phyloP scores from a whole-genome alignment of 2,329 filamentous ascomycete species.

The Xylaria sp. region DNA sequence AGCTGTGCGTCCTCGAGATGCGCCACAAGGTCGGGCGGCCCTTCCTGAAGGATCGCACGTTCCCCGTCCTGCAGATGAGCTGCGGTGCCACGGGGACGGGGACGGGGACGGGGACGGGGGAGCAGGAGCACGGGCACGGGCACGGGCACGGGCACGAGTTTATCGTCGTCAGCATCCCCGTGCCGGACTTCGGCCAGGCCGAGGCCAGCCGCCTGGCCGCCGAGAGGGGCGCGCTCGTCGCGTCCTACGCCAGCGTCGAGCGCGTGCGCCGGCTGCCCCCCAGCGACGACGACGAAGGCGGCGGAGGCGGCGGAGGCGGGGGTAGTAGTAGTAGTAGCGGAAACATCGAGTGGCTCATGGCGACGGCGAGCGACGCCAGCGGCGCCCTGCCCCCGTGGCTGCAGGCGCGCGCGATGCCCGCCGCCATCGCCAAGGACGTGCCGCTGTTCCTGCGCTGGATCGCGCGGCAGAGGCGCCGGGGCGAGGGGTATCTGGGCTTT shows the following conservation, averaged over 20 bases:
- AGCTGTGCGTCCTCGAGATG: slow-evolving; percentile 63
- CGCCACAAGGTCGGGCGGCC: slow-evolving; percentile 61
- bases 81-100: slow-evolving; percentile 42
- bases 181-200: slow-evolving; percentile 45
- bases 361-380: slow-evolving; percentile 70
- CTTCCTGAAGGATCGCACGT: slow-evolving; percentile 65
- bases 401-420: slow-evolving; percentile 66
- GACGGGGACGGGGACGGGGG: slow-evolving; percentile 19
- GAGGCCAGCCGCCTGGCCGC: slow-evolving; percentile 39
- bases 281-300: no score
- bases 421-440: slow-evolving; percentile 71
- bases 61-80: slow-evolving; percentile 67
- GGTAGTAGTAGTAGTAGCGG: no score
- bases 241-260: slow-evolving; percentile 68
- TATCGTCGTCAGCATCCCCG: slow-evolving; percentile 59
- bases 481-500: slow-evolving; percentile 8
- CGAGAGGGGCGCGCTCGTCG: slow-evolving; percentile 55
- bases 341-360: slow-evolving; percentile 75
- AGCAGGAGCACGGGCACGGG: slow-evolving; percentile 41
- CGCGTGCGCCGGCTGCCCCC: slow-evolving; percentile 52
- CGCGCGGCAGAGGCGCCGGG: slow-evolving; percentile 46
- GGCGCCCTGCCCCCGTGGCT: slow-evolving; percentile 67
- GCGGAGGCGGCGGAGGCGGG: slow-evolving; percentile 27
- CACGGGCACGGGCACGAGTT: slow-evolving; percentile 46
- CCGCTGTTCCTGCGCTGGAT: slow-evolving; percentile 69